Percentiles rank a stretch among this genome's conserved stretches.
Conservation (phyloP, 768 basidiomycete species). For the Naematelia encephala region DNA sequence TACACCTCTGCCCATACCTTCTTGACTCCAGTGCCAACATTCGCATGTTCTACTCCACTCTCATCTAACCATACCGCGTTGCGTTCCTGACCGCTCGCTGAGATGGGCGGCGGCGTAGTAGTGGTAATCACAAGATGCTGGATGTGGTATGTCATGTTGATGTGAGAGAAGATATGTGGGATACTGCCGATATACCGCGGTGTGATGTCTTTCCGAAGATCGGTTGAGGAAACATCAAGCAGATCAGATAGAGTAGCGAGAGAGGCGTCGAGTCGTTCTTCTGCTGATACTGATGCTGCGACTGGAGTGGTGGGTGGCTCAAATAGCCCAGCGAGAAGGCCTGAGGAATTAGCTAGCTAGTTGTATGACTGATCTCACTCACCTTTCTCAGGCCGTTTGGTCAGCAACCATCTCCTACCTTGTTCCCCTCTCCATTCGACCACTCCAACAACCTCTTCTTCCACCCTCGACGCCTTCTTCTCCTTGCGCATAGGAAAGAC, state of each 20-base stretch:
- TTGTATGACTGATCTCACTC: not conserved
- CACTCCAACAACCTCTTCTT: conserved; percentile 79
- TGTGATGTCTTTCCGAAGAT: conserved; percentile 54
- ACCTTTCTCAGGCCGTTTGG: conserved; percentile 82
- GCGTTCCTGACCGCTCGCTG: not conserved
- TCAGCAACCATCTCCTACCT: conserved; percentile 62
- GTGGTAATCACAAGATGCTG: conserved; percentile 19
- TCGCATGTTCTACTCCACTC: conserved; percentile 33
- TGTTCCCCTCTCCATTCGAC: conserved; percentile 64
- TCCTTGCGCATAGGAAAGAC: conserved; percentile 83
- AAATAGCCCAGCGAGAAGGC: conserved; percentile 81
- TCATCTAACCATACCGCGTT: conserved; percentile 28
- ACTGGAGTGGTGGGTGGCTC: conserved; percentile 63
- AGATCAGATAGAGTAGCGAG: not conserved
- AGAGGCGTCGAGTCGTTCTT: not conserved
- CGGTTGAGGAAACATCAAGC: not conserved
- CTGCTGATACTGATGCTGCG: conserved; percentile 27
- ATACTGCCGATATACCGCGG: conserved; percentile 61
- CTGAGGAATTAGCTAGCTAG: conserved; percentile 53
- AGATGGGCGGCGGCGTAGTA: not conserved
- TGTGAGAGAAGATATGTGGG: conserved; percentile 82
- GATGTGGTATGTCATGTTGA: conserved; percentile 68
- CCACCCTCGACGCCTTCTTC: conserved; percentile 77
- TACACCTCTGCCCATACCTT: conserved; percentile 51
- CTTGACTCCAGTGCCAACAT: conserved; percentile 50